phyloP scores from a whole-genome alignment of 257 asterid genomes.

The Forsythia suspensa region DNA sequence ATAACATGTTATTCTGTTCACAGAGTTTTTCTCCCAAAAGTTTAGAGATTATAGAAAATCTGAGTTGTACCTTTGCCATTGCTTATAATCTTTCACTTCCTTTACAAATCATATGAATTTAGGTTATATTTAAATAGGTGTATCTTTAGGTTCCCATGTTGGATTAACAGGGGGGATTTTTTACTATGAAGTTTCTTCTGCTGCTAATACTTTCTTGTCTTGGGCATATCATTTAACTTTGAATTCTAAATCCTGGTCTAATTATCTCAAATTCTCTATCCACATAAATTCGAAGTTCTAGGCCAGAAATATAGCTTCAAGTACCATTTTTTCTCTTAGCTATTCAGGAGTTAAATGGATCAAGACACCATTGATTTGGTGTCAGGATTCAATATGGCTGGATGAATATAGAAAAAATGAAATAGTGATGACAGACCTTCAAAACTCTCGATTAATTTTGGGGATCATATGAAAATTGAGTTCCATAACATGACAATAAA shows the following conservation, averaged over 20 bases:
- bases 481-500: not conserved
- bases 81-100: not conserved
- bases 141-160: not conserved
- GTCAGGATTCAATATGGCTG: not conserved
- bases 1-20: not conserved
- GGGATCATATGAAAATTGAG: not conserved
- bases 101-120: not conserved
- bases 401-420: not conserved
- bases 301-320: not conserved
- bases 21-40: not conserved
- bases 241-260: not conserved
- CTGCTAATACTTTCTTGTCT: constrained; percentile 7
- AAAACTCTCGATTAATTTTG: not conserved
- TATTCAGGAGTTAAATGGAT: not conserved
- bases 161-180: not conserved
- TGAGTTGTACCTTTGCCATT: not conserved
- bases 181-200: not conserved
- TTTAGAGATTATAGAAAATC: constrained; percentile 4
- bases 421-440: not conserved
- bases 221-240: not conserved
- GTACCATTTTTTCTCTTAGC: not conserved
- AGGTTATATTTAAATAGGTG: not conserved
- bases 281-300: not conserved
- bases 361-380: not conserved
- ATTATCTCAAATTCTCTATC: not conserved